phyloP scores from a whole-genome alignment of 1,284 basidiomycete genomes.

The Rhodotorula sp. region DNA sequence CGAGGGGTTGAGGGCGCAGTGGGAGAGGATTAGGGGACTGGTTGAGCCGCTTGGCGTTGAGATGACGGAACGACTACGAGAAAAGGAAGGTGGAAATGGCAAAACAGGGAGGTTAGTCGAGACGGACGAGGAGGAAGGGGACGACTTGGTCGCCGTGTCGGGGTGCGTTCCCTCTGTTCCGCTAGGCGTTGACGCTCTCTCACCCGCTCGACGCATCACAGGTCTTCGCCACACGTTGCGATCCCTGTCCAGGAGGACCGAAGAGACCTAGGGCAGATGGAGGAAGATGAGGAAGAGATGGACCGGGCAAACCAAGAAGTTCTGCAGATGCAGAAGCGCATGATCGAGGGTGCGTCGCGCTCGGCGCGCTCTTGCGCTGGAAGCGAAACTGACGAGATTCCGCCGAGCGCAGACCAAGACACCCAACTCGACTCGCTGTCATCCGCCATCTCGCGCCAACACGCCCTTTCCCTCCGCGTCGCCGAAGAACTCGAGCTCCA shows the following conservation, averaged over 20 bases:
- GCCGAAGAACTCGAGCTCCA: slow-evolving; percentile 44
- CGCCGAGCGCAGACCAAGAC: slow-evolving; percentile 42
- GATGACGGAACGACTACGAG: slow-evolving; percentile 13
- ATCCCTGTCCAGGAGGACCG: slow-evolving; percentile 25
- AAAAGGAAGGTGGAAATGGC: neutral
- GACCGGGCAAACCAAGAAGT: slow-evolving; percentile 41
- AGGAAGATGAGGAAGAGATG: slow-evolving; percentile 42
- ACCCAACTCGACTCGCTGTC: slow-evolving; percentile 41
- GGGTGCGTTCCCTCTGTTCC: neutral
- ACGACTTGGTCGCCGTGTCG: neutral
- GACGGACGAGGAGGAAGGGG: slow-evolving; percentile 23
- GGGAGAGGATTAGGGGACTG: slow-evolving; percentile 33
- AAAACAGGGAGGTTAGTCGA: slow-evolving; percentile 33
- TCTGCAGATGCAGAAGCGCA: slow-evolving; percentile 41
- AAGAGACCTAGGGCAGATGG: slow-evolving; percentile 34
- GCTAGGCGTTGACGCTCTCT: no score
- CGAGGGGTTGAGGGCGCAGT: slow-evolving; percentile 36
- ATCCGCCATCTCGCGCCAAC: slow-evolving; percentile 42
- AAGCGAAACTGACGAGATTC: neutral
- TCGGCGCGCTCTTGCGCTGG: neutral
- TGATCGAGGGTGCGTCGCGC: slow-evolving; percentile 36
- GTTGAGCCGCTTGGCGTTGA: slow-evolving; percentile 36
- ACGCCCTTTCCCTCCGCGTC: slow-evolving; percentile 42
- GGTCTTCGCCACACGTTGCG: slow-evolving; percentile 13
- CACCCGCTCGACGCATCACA: neutral